Evolutionary conservation across 73 alveolate genomes (phyloP), one percentile per base, ranked within the genome.

Genomic region (Uronychia setigera): DNA sequence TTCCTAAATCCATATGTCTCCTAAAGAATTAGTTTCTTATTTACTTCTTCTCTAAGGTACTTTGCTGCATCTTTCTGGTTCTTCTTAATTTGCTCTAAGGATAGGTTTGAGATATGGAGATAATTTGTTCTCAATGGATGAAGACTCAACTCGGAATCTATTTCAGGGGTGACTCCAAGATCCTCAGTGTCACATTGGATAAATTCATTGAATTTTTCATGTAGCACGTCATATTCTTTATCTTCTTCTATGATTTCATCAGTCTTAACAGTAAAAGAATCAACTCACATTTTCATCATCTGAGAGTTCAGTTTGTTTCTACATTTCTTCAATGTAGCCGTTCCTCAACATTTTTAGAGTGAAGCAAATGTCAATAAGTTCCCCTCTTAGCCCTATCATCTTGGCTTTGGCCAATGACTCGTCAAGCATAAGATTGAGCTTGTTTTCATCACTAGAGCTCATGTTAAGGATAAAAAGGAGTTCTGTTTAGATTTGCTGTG

Each of bases 331-430:
- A 26, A 86, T 34, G 60, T 59, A 78, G 60, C 79, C 59, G n/a
- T 86, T 79, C 5, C 87, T 0, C 26, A 86, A 78, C 92, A 86
- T 78, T 74, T 86, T 78, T 26, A 86, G 67, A n/a, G 87, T 78
- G 29, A 78, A 26, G 28, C 87, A 79, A 25, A 79, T 83, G 75
- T 86, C 92, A 0, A 86, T 79, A 0, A 86, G 46, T 31, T 86
- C 92, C 25, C 92, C 92, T 59, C 92, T 29, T 83, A 86, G 31
- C 32, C 92, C 92, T 0, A 86, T 86, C 57, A 67, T 78, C 60
- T 76, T 78, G 28, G 87, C 92, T 27, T 59, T 58, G 32, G 29
- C 35, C 27, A 86, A 79, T 31, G 87, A 77, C 1, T 86, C 14
- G 75, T 78, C 92, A 11, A 86, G 87, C 82, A 86, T 46, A 0